Base-by-base conservation (phyloP, 345 rosid genomes). In the Noccaea caerulescens region DNA sequence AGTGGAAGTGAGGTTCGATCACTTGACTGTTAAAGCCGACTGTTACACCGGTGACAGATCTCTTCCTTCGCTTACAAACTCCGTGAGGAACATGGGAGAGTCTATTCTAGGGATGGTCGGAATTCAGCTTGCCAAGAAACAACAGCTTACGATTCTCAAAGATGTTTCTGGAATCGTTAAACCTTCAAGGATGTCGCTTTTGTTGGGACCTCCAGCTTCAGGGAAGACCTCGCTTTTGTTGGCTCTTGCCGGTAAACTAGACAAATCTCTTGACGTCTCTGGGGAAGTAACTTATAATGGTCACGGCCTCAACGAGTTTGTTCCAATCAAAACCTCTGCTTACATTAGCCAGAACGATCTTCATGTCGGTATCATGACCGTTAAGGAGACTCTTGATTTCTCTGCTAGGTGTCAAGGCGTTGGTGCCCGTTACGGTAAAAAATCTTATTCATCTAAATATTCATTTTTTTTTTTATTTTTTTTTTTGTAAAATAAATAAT, bases 401-500 rank as follows among this genome's bases (percentile, higher is more conserved):
- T 90, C 97, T 2, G 92, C 94, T 7, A 72, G 92, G 65, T 90
- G 97, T 70, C 92, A 82, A 72, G 97, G 97, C 1, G 86, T 90
- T 63, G 97, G 97, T 20, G 80, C 86, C 0, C 78, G 97, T 85
- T 85, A 85, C 10, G 97, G 97, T 88, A 87, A 85, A 87, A 85
- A 10, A 6, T 27, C 8, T 33, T 20, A 64, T 11, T 41, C 32
- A 41, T 42, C 10, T 27, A 39, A 16, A 12, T 13, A 10, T 5
- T 50, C 20, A 10, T 1, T 7, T 3, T 13, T 53, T 20, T 1
- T 10, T 12, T 43, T n/a, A n/a, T 18, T 12, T 20, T 12, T 71
- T 30, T 3, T 3, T 7, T 2, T 20, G 37, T 36, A 0, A 2
- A 58, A 18, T 52, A 41, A 41, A 4, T 43, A 43, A 32, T 41